phyloP scores from a whole-genome alignment of 2,329 filamentous ascomycete species.

The Botrytis galanthina region DNA sequence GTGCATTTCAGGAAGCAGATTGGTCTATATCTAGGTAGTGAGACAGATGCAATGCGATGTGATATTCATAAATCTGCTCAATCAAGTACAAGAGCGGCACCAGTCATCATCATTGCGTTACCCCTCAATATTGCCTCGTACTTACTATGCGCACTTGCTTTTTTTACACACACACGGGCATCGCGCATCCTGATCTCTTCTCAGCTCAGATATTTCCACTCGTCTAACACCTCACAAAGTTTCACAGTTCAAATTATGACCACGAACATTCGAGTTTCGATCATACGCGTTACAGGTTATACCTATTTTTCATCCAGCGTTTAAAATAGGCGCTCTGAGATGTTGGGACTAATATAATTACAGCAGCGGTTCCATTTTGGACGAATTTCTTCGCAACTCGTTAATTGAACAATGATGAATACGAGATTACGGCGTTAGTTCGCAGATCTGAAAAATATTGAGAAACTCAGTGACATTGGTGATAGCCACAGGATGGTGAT shows the following conservation, averaged over 20 bases:
- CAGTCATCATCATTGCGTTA: conserved; percentile 4
- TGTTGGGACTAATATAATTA: too few relatives aligned
- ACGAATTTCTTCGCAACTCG: not conserved
- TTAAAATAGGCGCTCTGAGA: not conserved
- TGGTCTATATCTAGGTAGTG: not conserved
- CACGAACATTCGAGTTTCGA: not conserved
- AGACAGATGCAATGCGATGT: not conserved
- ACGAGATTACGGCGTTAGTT: not conserved
- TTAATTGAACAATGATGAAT: not conserved
- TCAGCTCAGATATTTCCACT: not conserved
- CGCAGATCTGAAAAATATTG: not conserved
- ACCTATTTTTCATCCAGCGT: not conserved
- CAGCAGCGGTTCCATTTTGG: not conserved
- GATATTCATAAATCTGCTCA: not conserved
- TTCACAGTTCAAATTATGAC: not conserved
- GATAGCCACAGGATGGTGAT: not conserved
- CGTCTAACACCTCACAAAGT: not conserved
- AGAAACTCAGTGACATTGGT: not conserved
- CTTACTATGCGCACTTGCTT: not conserved
- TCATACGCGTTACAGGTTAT: not conserved
- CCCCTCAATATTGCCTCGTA: not conserved
- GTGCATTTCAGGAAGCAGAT: not conserved
- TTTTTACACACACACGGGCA: not conserved
- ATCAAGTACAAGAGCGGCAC: not conserved
- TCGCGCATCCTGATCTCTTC: not conserved